Evolutionary conservation across 2,329 filamentous ascomycete genomes (phyloP).

Genomic region (Metarhizium anisopliae): DNA sequence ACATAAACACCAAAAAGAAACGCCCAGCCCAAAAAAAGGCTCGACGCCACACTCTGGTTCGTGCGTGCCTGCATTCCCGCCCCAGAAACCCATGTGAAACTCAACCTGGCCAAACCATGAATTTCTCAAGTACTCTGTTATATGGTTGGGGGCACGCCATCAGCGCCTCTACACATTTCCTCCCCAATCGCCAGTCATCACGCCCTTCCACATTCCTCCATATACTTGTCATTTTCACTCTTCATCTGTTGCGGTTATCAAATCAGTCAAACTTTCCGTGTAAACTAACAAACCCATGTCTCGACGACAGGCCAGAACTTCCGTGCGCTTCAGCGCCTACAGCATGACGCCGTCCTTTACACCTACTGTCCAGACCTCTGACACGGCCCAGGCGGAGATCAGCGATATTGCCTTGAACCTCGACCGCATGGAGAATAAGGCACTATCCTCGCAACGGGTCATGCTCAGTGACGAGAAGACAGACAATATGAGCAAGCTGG

Average conservation of each 20-base stretch:
- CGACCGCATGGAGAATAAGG: slow-evolving; percentile 84
- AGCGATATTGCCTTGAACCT: slow-evolving; percentile 69
- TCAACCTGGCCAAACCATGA: not conserved
- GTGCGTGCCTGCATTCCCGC: slow-evolving; percentile 4
- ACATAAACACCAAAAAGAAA: not conserved
- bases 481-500: slow-evolving; percentile 75
- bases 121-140: not conserved
- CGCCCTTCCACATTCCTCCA: too few species aligned
- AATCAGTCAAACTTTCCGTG: not conserved
- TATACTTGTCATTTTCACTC: not conserved
- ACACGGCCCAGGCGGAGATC: slow-evolving; percentile 49
- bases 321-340: slow-evolving; percentile 51
- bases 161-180: too few species aligned
- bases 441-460: slow-evolving; percentile 65
- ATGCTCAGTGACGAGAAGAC: slow-evolving; percentile 70
- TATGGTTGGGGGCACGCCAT: not conserved
- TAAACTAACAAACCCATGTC: slow-evolving; percentile 8
- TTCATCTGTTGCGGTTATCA: not conserved
- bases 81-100: not conserved
- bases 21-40: not conserved
- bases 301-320: slow-evolving; percentile 38
- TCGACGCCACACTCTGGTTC: not conserved
- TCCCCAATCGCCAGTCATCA: too few species aligned
- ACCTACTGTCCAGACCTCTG: slow-evolving; percentile 41
- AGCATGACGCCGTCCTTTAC: slow-evolving; percentile 54